Evolutionary conservation across 2,329 filamentous ascomycete species (phyloP), one percentile per base, ranked within the genome.

Genomic region (Trichoderma gracile): DNA sequence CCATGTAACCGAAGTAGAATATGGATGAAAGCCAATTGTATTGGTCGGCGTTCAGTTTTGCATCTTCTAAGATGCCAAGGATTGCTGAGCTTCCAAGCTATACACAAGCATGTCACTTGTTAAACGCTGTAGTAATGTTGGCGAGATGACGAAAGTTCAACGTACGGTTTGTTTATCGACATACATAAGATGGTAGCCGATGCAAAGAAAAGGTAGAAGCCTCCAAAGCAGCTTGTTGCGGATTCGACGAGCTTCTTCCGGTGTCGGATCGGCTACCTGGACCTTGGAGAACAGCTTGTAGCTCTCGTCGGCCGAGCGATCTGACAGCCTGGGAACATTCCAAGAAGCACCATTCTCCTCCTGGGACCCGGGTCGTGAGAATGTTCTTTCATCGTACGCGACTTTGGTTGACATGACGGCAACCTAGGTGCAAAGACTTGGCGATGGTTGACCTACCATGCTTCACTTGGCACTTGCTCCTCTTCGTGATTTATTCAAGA

Each of bases 1-100:
- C 71, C n/a, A 81, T 73, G 64, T 79, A 81, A 46, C 81, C 81
- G 65, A 84, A 79, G 68, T 83, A 83, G 71, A 84, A 84, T 60
- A 83, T 81, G 14, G 79, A 82, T 3, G 65, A 65, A 9, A 67
- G 60, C 66, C 66, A 66, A 7, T 67, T 67, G 43, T 66, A 67
- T 49, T 68, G 60, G 21, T 67, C 58, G 43, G 66, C n/a, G 33
- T 53, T 59, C 46, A 67, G 25, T 8, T 66, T 38, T 12, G 66
- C 66, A 52, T 67, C 66, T 12, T 66, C 57, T 2, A 67, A 38
- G 12, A 67, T 67, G 1, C 66, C 66, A 27, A 67, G 56, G 53
- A 67, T 66, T 9, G 66, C 66, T 6, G 66, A 67, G 52, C 66
- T 67, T 6, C 66, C 66, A 4, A 66, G 46, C 66, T 67, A 25